Conservation (phyloP, 2,329 filamentous ascomycete genomes). For the Aspergillus brunneoviolaceus region DNA sequence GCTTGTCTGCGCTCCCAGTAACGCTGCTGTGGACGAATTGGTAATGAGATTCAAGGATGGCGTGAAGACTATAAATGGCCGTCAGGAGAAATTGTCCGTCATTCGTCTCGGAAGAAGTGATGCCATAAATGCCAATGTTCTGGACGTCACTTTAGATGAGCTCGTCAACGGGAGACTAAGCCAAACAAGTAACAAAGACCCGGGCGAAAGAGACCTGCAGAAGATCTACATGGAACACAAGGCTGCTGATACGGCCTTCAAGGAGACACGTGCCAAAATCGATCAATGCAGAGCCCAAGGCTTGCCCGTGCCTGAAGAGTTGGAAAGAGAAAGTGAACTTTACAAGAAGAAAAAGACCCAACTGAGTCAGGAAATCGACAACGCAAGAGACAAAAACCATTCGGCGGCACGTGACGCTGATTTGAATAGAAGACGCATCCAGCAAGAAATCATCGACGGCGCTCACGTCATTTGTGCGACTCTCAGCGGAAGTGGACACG, state of each 20-base stretch:
- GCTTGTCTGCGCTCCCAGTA: constrained; percentile 95
- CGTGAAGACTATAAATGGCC: constrained; percentile 73
- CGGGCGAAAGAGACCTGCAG: constrained; percentile 52
- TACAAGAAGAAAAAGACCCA: constrained; percentile 73
- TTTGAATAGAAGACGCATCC: constrained; percentile 76
- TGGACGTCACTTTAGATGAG: constrained; percentile 90
- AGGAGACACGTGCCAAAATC: constrained; percentile 67
- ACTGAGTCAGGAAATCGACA: constrained; percentile 81
- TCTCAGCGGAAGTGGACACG: constrained; percentile 90
- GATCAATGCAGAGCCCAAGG: constrained; percentile 63
- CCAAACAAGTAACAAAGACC: constrained; percentile 44
- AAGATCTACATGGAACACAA: constrained; percentile 72
- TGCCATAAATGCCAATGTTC: constrained; percentile 84
- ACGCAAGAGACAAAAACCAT: constrained; percentile 80
- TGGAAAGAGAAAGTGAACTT: constrained; percentile 75
- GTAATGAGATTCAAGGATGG: constrained; percentile 89
- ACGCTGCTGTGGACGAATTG: constrained; percentile 93
- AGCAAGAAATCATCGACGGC: constrained; percentile 86
- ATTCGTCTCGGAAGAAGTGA: constrained; percentile 88
- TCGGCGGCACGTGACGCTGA: constrained; percentile 80
- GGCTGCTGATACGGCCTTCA: constrained; percentile 63
- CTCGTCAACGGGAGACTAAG: constrained; percentile 74
- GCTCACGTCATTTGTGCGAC: constrained; percentile 94
- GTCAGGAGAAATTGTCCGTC: constrained; percentile 75
- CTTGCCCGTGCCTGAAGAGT: constrained; percentile 43